Percentiles rank a stretch among this genome's conserved stretches.
Evolutionary conservation across 768 basidiomycete genomes (phyloP).

Genomic region (Podaxis rugospora): DNA sequence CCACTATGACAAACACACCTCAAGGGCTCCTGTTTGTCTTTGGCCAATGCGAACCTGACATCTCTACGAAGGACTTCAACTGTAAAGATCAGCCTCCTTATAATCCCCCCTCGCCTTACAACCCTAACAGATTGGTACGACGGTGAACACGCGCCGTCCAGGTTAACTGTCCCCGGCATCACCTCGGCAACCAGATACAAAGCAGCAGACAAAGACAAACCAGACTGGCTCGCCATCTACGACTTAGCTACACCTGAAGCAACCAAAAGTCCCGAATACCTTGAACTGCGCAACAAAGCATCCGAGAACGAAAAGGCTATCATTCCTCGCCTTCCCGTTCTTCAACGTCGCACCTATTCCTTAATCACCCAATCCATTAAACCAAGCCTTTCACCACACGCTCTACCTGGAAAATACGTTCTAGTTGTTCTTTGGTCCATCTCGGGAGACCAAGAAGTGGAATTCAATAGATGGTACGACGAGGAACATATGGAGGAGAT

Average conservation of each 20-base stretch:
- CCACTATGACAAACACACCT: not conserved
- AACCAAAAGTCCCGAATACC: constrained; percentile 20
- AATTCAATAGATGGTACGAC: constrained; percentile 23
- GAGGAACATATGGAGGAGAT: constrained; percentile 4
- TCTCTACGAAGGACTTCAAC: constrained; percentile 25
- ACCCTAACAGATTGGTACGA: constrained; percentile 27
- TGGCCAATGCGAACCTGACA: constrained; percentile 21
- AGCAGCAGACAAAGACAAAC: constrained; percentile 20
- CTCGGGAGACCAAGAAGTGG: constrained; percentile 18
- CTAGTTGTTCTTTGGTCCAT: not conserved
- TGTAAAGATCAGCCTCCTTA: constrained; percentile 13
- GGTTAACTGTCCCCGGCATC: constrained; percentile 24
- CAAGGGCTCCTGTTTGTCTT: constrained; percentile 23
- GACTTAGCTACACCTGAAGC: constrained; percentile 21
- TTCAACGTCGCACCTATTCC: constrained; percentile 24
- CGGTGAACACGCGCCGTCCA: constrained; percentile 26
- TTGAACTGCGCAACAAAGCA: constrained; percentile 18
- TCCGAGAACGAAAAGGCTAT: constrained; percentile 22
- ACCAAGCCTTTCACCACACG: not conserved
- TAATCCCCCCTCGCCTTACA: not conserved
- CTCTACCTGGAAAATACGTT: not conserved
- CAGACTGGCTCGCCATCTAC: constrained; percentile 27
- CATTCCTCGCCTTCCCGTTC: constrained; percentile 18
- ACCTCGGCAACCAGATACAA: constrained; percentile 24
- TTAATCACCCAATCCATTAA: constrained; percentile 11